These are phyloP conservation scores for Fusarium newnesense DNA, from an alignment of 2,329 filamentous ascomycete genomes.

Conservation along the genomic window DNA sequence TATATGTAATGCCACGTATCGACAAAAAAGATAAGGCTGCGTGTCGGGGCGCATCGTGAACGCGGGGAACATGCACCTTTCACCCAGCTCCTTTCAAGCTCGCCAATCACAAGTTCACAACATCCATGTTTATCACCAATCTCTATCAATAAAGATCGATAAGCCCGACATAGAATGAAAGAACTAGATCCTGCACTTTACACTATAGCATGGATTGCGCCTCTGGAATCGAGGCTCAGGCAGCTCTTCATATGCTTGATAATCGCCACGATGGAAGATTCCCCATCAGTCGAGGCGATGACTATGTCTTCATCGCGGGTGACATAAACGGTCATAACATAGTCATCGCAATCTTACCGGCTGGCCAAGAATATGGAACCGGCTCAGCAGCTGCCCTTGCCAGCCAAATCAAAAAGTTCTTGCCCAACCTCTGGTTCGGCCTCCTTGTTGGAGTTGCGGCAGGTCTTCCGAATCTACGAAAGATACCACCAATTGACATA, in stretches of 20 bases:
- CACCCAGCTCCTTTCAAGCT: not conserved
- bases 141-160: rapidly evolving
- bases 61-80: not conserved
- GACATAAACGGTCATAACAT: conserved; percentile 51
- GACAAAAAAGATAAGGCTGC: not conserved
- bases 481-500: conserved; percentile 46
- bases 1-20: not conserved
- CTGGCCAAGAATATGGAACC: conserved; percentile 48
- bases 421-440: conserved; percentile 51
- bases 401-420: conserved; percentile 48
- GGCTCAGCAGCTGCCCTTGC: conserved; percentile 49
- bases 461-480: conserved; percentile 45
- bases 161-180: not conserved
- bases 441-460: conserved; percentile 52
- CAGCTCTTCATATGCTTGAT: conserved; percentile 50
- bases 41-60: not conserved
- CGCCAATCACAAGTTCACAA: not conserved
- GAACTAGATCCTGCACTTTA: conserved; percentile 39
- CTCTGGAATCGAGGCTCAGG: conserved; percentile 51
- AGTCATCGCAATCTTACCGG: conserved; percentile 49
- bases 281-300: conserved; percentile 44
- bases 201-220: conserved; percentile 52
- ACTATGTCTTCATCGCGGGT: conserved; percentile 52
- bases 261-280: conserved; percentile 48
- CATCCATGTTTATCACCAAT: not conserved